Base-by-base conservation (phyloP, 345 rosid genomes). In the Salix koriyanagi region DNA sequence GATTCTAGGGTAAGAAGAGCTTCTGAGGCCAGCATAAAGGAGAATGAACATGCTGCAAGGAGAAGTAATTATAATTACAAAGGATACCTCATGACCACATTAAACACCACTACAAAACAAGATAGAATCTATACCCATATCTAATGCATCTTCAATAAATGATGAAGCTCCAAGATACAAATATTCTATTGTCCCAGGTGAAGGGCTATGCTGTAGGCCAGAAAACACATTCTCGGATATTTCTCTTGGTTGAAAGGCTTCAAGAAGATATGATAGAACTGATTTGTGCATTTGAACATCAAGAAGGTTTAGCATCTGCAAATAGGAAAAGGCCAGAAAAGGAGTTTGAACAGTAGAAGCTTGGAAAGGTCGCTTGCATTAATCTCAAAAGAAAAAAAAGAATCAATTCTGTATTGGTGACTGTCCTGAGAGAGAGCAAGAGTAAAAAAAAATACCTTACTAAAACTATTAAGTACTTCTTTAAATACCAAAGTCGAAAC, bases 41-140 rank as follows among this genome's bases (percentile, higher is more conserved):
- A 90, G 80, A 85, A 88, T 75, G 93, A 87, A 79, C 90, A 93
- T 58, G 92, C 97, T 93, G 92, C 90, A 87, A 8, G 71, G 46
- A 84, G 80, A 78, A 65, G 21, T 18, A 37, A 70, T 68, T 34
- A 67, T 46, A 61, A 54, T 65, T 65, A 26, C 4, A 32, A 62
- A 34, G 44, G 73, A 67, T 19, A 44, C 67, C 12, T 58, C 42
- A 58, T 62, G 16, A 73, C 65, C n/a, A 60, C 37, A 66, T 32
- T 13, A 56, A 48, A 26, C 74, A 75, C 28, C 34, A 26, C n/a
- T 44, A 12, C 46, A 36, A 74, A 74, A 78, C 44, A 69, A 72
- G 56, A 74, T 62, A 58, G 28, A 4, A 21, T 37, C 7, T 69
- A 76, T 81, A 93, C 98, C 97, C 28, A 79, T 79, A 78, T 80